Evolutionary conservation across 805 yeast species (phyloP).

Genomic region (Komagataella pastoris): DNA sequence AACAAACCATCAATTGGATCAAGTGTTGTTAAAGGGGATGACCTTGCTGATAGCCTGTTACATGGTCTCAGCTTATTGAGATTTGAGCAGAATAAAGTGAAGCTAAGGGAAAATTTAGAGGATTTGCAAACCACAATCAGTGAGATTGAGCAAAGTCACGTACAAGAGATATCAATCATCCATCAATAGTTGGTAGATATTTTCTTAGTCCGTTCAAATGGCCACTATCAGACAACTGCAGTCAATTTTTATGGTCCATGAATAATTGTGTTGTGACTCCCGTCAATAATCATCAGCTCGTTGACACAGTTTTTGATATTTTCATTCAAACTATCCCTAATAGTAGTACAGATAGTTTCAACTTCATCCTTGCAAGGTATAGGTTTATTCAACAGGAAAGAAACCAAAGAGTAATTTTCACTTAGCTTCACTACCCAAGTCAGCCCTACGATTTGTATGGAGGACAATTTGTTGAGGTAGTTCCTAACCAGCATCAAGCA

Average conservation of each 20-base stretch:
- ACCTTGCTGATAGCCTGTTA: slow-evolving; percentile 49
- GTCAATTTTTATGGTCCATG: neutral
- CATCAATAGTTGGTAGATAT: slow-evolving; percentile 1
- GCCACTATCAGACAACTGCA: neutral
- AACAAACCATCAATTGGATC: slow-evolving; percentile 6
- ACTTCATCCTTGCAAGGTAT: neutral
- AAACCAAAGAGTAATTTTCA: neutral
- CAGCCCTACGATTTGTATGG: neutral
- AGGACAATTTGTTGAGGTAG: neutral
- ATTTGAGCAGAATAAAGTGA: slow-evolving; percentile 23
- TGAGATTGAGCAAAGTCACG: neutral
- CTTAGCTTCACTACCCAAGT: neutral
- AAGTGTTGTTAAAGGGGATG: slow-evolving; percentile 36
- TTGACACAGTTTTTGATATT: neutral
- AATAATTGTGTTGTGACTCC: neutral
- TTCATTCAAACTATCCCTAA: neutral
- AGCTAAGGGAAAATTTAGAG: neutral
- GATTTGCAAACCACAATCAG: neutral
- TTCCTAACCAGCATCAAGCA: neutral
- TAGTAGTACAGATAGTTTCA: neutral
- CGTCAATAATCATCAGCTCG: neutral
- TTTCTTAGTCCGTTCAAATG: slow-evolving; percentile 1
- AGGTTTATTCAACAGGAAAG: neutral
- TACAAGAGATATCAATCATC: neutral
- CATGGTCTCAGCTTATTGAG: slow-evolving; percentile 40